These are phyloP conservation scores for Geotrichum phurueaensis DNA, from an alignment of 1,139 yeast genomes.

Conservation along the genomic window DNA sequence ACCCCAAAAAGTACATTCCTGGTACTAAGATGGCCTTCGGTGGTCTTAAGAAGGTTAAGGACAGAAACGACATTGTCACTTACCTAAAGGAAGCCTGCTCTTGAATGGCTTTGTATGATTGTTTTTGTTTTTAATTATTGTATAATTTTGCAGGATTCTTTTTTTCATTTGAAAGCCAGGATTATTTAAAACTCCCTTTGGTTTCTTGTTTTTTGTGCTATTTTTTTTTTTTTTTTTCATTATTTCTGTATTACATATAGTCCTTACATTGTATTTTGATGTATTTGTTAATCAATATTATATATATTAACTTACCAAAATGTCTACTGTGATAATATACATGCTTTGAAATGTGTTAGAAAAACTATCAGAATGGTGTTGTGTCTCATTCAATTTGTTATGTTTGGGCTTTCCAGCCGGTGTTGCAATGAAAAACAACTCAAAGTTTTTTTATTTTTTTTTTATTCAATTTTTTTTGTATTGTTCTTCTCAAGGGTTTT, in stretches of 20 bases:
- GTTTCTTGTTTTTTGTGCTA: neutral
- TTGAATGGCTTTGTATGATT: neutral
- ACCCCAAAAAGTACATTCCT: constrained; percentile 99
- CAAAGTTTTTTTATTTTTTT: neutral
- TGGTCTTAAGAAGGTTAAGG: constrained; percentile 98
- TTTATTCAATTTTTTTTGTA: neutral
- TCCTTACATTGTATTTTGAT: neutral
- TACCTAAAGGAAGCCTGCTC: constrained; percentile 65
- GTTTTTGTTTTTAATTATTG: neutral
- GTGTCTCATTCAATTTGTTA: no score
- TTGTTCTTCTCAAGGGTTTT: no score
- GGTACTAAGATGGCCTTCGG: constrained; percentile 99
- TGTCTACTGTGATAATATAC: no score
- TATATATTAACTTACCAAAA: no score
- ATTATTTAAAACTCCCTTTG: neutral
- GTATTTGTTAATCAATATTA: neutral
- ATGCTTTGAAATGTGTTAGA: no score
- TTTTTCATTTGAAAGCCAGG: neutral
- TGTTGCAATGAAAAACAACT: neutral
- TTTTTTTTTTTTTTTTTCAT: neutral
- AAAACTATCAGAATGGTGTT: no score
- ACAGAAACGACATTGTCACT: constrained; percentile 93
- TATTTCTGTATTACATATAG: neutral
- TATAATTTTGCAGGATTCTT: neutral
- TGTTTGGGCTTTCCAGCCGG: neutral